Base-by-base conservation (phyloP, 352 stramenopile species). In the Pythium diclinum region DNA sequence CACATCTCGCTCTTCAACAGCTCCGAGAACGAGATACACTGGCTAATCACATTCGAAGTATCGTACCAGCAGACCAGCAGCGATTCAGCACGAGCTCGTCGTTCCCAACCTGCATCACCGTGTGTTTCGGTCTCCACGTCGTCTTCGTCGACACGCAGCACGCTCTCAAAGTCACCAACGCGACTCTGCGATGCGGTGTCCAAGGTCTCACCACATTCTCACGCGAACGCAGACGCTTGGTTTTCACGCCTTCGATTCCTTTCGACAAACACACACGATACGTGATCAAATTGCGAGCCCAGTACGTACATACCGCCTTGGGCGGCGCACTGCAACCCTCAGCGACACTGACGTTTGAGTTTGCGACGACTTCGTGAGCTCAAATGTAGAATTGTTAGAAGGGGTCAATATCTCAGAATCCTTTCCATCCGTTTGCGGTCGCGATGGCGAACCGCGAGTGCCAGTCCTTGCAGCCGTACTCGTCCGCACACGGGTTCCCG, bases 391-490 rank as follows among this genome's bases (percentile, higher is more conserved):
- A 58, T 46, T 40, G 16, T 58, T 46, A n/a, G 5, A 38, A 34
- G 14, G 14, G 48, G n/a, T 56, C 25, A 51, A 28, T 36, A 46
- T 56, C 56, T 70, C 25, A 95, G 59, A 94, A 95, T 1, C 85
- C 86, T 71, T 97, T 97, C 89, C 89, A 97, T 0, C 89, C 88
- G 61, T 96, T 95, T 9, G 84, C 78, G 13, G 78, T 93, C 1
- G 89, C 85, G n/a, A 96, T 64, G 0, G 83, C 87, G 66, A 90
- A 94, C 0, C 88, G 76, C 21, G 86, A 82, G 64, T 93, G 78
- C 88, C 89, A 96, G 69, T 97, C 85, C 40, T 85, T 89, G 59
- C 89, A 97, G 16, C 86, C 85, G 52, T 97, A 97, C 51, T 97
- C 83, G 59, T 96, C 89, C 32, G 92, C 83, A 53, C 89, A 97